phyloP scores from a whole-genome alignment of 345 rosid genomes.

The Gossypium anomalum region DNA sequence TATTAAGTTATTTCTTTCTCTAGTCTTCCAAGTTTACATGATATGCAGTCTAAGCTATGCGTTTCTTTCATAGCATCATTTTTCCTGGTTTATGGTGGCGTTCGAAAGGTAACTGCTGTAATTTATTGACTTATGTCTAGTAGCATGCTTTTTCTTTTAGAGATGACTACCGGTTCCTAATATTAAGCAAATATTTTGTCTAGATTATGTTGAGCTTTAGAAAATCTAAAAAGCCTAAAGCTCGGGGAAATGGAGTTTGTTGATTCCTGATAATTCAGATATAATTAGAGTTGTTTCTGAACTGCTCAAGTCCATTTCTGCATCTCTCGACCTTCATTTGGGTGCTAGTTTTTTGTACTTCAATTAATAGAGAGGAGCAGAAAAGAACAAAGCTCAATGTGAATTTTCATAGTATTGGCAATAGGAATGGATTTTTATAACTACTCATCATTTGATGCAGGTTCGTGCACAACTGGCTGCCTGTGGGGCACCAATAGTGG shows the following conservation, averaged over 20 bases:
- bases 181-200: background rate
- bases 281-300: background rate
- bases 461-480: constrained; percentile 89
- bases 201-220: background rate
- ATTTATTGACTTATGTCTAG: background rate
- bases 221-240: background rate
- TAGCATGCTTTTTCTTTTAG: constrained; percentile 2
- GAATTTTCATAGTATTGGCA: background rate
- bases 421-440: constrained; percentile 1
- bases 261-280: background rate
- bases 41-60: background rate
- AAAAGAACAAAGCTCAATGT: background rate
- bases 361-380: background rate
- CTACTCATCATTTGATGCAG: constrained; percentile 33
- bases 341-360: background rate
- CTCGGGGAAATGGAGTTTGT: background rate
- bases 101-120: background rate
- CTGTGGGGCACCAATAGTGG: constrained; percentile 79
- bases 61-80: background rate
- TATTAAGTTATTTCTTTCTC: constrained; percentile 6
- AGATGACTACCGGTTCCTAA: background rate
- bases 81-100: background rate
- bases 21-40: background rate
- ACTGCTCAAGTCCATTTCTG: background rate
- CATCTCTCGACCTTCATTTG: background rate